Percentiles rank a stretch among this genome's conserved stretches.
Conservation (phyloP, 2,329 filamentous ascomycete species). For the Dothideomycetes sp. region DNA sequence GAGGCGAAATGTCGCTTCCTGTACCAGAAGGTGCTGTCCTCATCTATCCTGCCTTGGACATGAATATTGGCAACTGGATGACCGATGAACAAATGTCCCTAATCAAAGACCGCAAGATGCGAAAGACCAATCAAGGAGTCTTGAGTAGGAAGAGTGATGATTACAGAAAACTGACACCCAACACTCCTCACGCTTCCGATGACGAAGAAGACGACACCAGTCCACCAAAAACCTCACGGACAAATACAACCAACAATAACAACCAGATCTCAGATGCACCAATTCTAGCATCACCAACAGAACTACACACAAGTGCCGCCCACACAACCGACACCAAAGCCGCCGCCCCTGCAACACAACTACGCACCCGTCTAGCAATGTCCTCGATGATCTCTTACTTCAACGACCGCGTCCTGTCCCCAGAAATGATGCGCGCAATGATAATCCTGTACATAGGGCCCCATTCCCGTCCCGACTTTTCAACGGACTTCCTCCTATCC, state of each 20-base stretch:
- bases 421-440: conserved; percentile 99
- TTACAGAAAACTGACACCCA: conserved; percentile 70
- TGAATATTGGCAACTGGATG: conserved; percentile 99
- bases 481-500: conserved; percentile 80
- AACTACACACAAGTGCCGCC: conserved; percentile 23
- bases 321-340: conserved; percentile 26
- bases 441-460: conserved; percentile 96
- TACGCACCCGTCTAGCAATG: conserved; percentile 83
- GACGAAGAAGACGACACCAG: conserved; percentile 49
- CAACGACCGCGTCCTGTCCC: conserved; percentile 86
- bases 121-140: conserved; percentile 69
- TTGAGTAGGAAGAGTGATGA: conserved; percentile 82
- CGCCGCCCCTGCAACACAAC: conserved; percentile 33
- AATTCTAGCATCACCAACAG: conserved; percentile 4
- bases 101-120: conserved; percentile 71
- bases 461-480: conserved; percentile 86
- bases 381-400: conserved; percentile 98
- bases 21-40: conserved; percentile 77
- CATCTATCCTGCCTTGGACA: conserved; percentile 83
- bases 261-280: conserved; percentile 19
- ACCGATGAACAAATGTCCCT: conserved; percentile 94
- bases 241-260: conserved; percentile 1
- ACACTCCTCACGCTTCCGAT: conserved; percentile 73
- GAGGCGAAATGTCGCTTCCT: conserved; percentile 49
- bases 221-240: conserved; percentile 5